Conservation (phyloP, 148 eudicot species). For the Gaultheria prostrata region DNA sequence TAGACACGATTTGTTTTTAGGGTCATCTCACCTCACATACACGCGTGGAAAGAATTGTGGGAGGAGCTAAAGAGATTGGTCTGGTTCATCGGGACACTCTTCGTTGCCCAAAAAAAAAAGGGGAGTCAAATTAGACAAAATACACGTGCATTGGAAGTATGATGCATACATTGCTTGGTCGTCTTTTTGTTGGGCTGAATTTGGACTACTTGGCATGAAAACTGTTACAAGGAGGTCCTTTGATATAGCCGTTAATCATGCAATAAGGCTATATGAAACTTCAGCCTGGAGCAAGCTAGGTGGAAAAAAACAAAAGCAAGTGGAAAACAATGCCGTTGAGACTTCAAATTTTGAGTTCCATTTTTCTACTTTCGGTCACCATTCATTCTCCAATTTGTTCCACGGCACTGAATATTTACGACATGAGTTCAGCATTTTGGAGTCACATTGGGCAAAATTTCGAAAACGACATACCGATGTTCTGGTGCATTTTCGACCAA, state of each 20-base stretch:
- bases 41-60: no score
- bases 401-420: background rate
- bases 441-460: no score
- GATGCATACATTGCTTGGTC: background rate
- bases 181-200: background rate
- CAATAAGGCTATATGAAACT: background rate
- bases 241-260: slow-evolving; percentile 10
- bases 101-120: no score
- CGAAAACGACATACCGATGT: background rate
- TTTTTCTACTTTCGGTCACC: background rate
- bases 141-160: background rate
- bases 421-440: no score
- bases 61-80: no score
- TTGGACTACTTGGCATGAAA: background rate
- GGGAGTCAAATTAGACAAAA: background rate
- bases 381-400: background rate
- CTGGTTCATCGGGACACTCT: no score
- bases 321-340: slow-evolving; percentile 16
- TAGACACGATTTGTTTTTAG: no score
- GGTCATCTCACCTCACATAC: no score
- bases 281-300: background rate
- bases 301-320: background rate
- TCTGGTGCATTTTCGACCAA: no score
- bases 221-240: background rate
- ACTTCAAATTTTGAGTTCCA: background rate